Evolutionary conservation across 2,329 filamentous ascomycete genomes (phyloP), one percentile per base, ranked within the genome.

Genomic region (Xylariaceae sp.): DNA sequence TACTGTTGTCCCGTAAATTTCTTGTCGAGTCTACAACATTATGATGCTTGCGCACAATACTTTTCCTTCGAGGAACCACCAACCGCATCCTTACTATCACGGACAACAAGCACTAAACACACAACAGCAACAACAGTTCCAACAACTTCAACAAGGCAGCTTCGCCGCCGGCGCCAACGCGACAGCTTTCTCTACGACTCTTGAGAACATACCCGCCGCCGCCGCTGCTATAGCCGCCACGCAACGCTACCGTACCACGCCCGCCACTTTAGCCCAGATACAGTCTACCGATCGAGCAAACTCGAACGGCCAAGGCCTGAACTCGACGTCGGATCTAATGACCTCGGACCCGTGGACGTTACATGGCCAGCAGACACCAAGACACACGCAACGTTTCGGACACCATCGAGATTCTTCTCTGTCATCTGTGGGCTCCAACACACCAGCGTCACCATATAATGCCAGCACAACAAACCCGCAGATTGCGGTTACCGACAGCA

Each of bases 401-500:
- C 83, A 86, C 63, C 77, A 86, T 39, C 79, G 83, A 60, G 82
- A 86, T 59, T 82, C 83, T 2, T 86, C 83, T 6, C 71, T 84
- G 30, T 86, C 83, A 0, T 86, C 84, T 0, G 63, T 85, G 33
- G 82, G 81, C 9, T 86, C 83, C 0, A 76, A 80, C 29, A 81
- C 80, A n/a, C 83, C 83, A 15, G 75, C 78, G 0, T 86, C 84
- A 15, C 83, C 83, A 3, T 86, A 77, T 66, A 78, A 76, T 32
- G 73, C 77, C 52, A 82, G 75, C 63, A 79, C 75, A 1, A 77
- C 81, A 30, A 82, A 84, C 56, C 83, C 83, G 2, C 81, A 84
- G 7, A 82, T 86, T 43, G 80, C 81, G 20, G 70, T 82, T 11
- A 76, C 73, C 39, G 81, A 84, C 58, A 71, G 79, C 13, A 57